phyloP scores from a whole-genome alignment of 164 flowering plant genomes.

The Tinospora cordifolia region DNA sequence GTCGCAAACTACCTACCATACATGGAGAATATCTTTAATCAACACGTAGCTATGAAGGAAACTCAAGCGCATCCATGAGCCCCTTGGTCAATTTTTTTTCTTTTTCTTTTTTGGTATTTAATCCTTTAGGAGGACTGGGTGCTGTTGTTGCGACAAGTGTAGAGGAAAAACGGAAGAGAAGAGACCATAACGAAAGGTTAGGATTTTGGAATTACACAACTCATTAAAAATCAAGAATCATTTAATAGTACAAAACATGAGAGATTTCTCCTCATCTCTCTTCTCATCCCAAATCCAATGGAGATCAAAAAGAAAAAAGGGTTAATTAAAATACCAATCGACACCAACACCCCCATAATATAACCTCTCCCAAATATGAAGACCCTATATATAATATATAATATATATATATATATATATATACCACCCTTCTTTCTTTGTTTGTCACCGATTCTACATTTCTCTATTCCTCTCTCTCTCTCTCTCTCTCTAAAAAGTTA shows the following conservation, averaged over 20 bases:
- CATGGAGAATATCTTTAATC: too few relatives aligned
- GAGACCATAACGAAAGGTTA: not conserved
- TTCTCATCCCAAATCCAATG: conserved; percentile 3
- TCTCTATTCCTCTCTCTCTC: not conserved
- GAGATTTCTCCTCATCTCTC: not conserved
- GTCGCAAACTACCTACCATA: too few relatives aligned
- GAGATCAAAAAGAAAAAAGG: not conserved
- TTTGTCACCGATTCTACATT: too few relatives aligned
- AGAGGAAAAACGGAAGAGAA: not conserved
- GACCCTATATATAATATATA: not conserved
- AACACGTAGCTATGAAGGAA: too few relatives aligned
- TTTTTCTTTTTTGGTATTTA: too few relatives aligned
- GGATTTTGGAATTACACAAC: conserved; percentile 1
- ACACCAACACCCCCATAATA: not conserved
- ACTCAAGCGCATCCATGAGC: too few relatives aligned
- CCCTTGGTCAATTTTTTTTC: too few relatives aligned
- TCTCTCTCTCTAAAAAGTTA: conserved; percentile 6
- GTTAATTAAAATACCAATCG: not conserved
- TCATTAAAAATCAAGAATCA: conserved; percentile 5
- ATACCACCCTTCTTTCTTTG: not conserved
- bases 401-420: too few relatives aligned
- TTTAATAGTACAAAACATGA: not conserved
- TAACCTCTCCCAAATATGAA: conserved; percentile 1
- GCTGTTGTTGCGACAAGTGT: not conserved
- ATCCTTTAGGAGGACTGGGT: not conserved